Evolutionary conservation across 2,329 filamentous ascomycete genomes (phyloP).

Genomic region (Verticillium albo-atrum): DNA sequence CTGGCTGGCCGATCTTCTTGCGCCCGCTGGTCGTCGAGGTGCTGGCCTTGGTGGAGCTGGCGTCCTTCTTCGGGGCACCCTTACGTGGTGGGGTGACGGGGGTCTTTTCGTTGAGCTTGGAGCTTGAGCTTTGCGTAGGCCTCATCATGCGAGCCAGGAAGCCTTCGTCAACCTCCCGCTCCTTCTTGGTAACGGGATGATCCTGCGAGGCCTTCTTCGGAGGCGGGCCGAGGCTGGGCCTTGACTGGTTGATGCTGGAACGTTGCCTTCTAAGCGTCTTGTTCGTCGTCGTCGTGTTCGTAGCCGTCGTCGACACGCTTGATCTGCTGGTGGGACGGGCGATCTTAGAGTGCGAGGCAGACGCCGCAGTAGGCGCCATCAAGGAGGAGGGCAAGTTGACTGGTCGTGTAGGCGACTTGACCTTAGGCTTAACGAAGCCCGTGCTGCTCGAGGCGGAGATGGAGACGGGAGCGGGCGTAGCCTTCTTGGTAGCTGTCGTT

Average conservation of each 20-base stretch:
- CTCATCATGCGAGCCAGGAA: constrained; percentile 82
- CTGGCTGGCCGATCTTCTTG: neutral
- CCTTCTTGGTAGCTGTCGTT: constrained; percentile 32
- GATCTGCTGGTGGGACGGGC: constrained; percentile 42
- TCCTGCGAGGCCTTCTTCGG: constrained; percentile 52
- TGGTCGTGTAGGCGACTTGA: constrained; percentile 66
- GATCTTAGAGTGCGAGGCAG: constrained; percentile 58
- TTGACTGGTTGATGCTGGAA: constrained; percentile 37
- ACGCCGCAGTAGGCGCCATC: constrained; percentile 63
- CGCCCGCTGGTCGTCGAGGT: constrained; percentile 13
- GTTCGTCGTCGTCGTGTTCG: constrained; percentile 16
- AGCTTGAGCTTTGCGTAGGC: constrained; percentile 65
- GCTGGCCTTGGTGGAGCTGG: constrained; percentile 11
- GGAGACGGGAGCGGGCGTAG: constrained; percentile 33
- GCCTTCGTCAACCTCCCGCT: constrained; percentile 58
- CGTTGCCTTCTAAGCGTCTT: constrained; percentile 38
- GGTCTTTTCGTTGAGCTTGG: constrained; percentile 62
- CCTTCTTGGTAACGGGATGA: constrained; percentile 40
- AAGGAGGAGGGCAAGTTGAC: constrained; percentile 62
- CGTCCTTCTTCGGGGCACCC: constrained; percentile 14
- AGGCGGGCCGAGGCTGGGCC: constrained; percentile 53
- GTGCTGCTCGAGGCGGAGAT: constrained; percentile 30
- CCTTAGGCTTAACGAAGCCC: constrained; percentile 53
- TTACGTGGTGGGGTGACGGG: constrained; percentile 45
- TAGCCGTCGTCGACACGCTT: constrained; percentile 26